Percentiles rank a stretch among this genome's conserved stretches.
phyloP scores from a whole-genome alignment of 2,329 filamentous ascomycete species.

The Neoascochyta sp. region DNA sequence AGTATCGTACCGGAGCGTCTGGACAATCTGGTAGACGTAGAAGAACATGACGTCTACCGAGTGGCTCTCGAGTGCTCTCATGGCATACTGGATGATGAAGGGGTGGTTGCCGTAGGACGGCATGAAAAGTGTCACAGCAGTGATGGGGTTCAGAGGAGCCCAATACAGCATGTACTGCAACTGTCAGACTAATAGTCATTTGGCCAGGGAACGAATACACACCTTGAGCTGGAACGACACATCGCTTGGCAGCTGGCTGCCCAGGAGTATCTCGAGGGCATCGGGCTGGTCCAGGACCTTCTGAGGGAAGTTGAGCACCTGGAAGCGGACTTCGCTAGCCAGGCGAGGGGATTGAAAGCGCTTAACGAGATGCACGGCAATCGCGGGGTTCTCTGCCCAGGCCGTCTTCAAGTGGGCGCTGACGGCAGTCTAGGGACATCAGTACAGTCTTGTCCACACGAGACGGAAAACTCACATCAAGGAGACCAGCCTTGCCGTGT shows the following conservation, averaged over 20 bases:
- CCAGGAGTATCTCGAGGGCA: constrained; percentile 77
- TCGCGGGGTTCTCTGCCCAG: constrained; percentile 78
- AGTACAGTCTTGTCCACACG: constrained; percentile 6
- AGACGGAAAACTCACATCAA: constrained; percentile 34
- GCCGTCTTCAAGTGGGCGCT: constrained; percentile 70
- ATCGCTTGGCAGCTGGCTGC: constrained; percentile 70
- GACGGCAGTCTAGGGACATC: constrained; percentile 49
- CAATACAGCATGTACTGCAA: constrained; percentile 82
- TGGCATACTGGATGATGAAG: constrained; percentile 92
- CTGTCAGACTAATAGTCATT: too few relatives aligned
- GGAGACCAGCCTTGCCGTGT: constrained; percentile 40
- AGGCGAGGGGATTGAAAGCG: constrained; percentile 75
- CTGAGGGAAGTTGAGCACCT: constrained; percentile 78
- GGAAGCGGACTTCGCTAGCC: constrained; percentile 69
- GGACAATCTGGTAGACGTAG: constrained; percentile 97
- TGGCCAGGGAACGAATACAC: too few relatives aligned
- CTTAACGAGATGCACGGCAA: constrained; percentile 80
- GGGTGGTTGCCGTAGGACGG: constrained; percentile 89
- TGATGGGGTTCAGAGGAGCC: constrained; percentile 87
- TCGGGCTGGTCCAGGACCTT: constrained; percentile 78
- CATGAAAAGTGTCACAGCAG: constrained; percentile 87
- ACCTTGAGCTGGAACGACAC: constrained; percentile 82
- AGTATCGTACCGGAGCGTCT: constrained; percentile 86
- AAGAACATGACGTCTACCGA: constrained; percentile 98
- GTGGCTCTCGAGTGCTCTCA: constrained; percentile 90